phyloP scores from a whole-genome alignment of 345 rosid genomes.

The Euphorbia tirucalli region DNA sequence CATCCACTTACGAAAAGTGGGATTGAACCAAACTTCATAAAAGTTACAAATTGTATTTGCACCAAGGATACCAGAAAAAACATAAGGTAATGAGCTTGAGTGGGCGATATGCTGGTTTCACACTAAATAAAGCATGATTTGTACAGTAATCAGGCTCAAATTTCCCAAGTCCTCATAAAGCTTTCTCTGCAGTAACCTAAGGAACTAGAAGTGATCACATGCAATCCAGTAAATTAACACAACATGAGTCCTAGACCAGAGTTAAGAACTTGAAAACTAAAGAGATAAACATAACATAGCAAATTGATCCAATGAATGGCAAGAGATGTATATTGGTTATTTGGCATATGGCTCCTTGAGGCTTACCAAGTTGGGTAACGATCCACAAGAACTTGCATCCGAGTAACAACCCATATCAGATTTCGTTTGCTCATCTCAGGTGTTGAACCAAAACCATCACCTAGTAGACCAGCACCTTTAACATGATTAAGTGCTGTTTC shows the following conservation, averaged over 20 bases:
- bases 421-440: slow-evolving; percentile 93
- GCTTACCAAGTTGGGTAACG: slow-evolving; percentile 94
- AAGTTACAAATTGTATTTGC: neutral
- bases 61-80: neutral
- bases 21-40: neutral
- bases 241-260: neutral
- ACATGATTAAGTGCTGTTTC: slow-evolving; percentile 98
- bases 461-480: slow-evolving; percentile 78
- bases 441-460: slow-evolving; percentile 93
- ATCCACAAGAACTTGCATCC: slow-evolving; percentile 92
- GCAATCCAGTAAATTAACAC: neutral
- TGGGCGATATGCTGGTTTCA: neutral
- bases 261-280: neutral
- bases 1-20: neutral
- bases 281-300: neutral
- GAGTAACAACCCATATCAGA: slow-evolving; percentile 91
- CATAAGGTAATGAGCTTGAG: neutral
- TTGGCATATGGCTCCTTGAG: neutral
- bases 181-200: neutral
- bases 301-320: neutral
- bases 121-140: neutral
- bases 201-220: neutral
- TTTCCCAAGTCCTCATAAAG: neutral
- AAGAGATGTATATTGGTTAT: neutral
- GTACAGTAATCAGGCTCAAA: neutral